These are phyloP conservation scores for Patellifolia procumbens DNA, from an alignment of 179 eudicot species.

Conservation along the genomic window DNA sequence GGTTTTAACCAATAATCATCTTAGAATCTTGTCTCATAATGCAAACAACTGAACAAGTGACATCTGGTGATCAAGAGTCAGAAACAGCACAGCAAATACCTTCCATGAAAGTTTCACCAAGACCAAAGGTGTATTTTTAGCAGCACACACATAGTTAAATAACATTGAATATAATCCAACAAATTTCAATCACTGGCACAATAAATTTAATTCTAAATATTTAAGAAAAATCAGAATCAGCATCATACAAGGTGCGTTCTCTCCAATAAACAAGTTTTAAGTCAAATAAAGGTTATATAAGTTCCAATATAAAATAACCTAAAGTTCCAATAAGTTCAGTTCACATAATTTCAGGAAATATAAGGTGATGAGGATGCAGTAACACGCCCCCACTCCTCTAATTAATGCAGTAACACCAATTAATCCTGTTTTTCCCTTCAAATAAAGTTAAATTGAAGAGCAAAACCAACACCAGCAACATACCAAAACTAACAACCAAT, in stretches of 20 bases:
- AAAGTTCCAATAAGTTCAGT: too few species aligned
- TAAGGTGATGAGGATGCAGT: too few species aligned
- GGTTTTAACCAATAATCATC: too few species aligned
- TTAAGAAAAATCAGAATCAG: neutral
- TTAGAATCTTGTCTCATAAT: too few species aligned
- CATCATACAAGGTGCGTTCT: neutral
- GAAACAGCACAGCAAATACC: neutral
- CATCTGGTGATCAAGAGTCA: neutral
- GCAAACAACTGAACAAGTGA: too few species aligned
- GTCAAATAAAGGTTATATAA: too few species aligned
- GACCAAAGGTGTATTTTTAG: neutral
- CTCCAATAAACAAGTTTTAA: too few species aligned
- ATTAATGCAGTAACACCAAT: neutral
- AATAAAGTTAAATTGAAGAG: too few species aligned
- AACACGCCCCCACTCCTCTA: too few species aligned
- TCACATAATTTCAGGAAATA: too few species aligned
- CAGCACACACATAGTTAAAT: neutral
- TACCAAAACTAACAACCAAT: neutral
- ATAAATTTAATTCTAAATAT: neutral
- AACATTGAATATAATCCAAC: neutral
- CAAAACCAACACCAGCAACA: neutral
- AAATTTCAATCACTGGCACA: neutral
- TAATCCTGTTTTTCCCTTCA: neutral
- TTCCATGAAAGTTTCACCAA: neutral
- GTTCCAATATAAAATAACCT: too few species aligned